A percentile compares a stretch with the other conserved stretches of the same genome.
Evolutionary conservation across 2,329 filamentous ascomycete species (phyloP).

Genomic region (Macroventuria anomochaeta): DNA sequence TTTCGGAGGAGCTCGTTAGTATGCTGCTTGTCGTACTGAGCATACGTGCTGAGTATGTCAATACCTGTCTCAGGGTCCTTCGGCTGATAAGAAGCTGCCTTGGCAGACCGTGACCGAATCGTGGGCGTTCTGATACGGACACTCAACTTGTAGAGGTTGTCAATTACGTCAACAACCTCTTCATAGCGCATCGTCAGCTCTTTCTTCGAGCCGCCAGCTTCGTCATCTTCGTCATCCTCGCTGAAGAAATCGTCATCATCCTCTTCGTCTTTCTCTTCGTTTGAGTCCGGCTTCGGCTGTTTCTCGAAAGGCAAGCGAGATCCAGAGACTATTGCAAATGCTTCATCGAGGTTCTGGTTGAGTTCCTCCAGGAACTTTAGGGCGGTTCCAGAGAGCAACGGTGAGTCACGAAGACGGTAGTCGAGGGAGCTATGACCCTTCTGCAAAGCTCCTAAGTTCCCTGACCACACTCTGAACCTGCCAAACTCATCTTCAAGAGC

Average conservation of each 20-base stretch:
- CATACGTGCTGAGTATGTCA: conserved; percentile 43
- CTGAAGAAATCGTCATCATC: conserved; percentile 38
- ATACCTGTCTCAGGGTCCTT: conserved; percentile 46
- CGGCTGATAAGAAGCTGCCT: conserved; percentile 44
- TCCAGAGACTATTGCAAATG: conserved; percentile 36
- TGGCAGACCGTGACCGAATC: conserved; percentile 43
- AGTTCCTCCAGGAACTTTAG: conserved; percentile 46
- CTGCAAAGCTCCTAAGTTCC: conserved; percentile 46
- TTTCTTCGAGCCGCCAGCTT: conserved; percentile 28
- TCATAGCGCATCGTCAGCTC: conserved; percentile 46
- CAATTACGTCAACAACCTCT: conserved; percentile 47
- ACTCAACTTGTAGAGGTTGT: conserved; percentile 48
- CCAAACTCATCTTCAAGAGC: conserved; percentile 47
- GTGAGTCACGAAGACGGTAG: conserved; percentile 47
- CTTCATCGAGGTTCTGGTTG: conserved; percentile 37
- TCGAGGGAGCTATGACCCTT: conserved; percentile 48
- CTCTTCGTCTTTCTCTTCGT: conserved; percentile 24
- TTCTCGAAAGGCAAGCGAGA: conserved; percentile 44
- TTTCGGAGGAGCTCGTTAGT: conserved; percentile 38
- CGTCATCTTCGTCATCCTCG: conserved; percentile 38
- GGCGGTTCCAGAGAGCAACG: conserved; percentile 41
- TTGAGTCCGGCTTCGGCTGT: conserved; percentile 19
- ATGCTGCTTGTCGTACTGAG: conserved; percentile 38
- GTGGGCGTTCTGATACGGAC: conserved; percentile 47
- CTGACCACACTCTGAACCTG: conserved; percentile 46